A percentile compares a stretch with the other conserved stretches of the same genome.
Evolutionary conservation across 148 eudicot genomes (phyloP).

Genomic region (Linanthus parryae): DNA sequence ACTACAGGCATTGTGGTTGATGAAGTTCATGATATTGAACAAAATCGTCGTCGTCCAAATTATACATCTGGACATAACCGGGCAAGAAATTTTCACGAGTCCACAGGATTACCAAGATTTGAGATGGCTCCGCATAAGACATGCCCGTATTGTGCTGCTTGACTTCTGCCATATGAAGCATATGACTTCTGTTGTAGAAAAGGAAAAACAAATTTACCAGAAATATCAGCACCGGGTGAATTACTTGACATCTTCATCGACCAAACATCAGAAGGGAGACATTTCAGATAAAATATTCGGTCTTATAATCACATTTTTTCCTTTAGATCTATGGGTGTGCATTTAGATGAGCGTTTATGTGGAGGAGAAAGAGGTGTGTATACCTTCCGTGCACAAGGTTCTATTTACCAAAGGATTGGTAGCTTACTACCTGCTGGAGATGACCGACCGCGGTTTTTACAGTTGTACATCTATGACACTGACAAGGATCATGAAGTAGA

Average conservation of each 20-base stretch:
- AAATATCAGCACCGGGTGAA: background rate
- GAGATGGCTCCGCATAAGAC: too few species aligned
- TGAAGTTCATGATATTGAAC: too few species aligned
- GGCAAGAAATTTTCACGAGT: too few species aligned
- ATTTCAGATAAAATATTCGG: background rate
- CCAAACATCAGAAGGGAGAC: background rate
- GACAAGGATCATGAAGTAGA: background rate
- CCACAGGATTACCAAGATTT: too few species aligned
- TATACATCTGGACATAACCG: too few species aligned
- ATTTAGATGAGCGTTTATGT: background rate
- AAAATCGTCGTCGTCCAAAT: too few species aligned
- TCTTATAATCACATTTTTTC: background rate
- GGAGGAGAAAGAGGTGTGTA: background rate
- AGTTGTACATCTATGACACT: conserved; percentile 1
- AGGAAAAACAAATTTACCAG: background rate
- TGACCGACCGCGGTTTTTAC: background rate
- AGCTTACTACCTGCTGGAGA: background rate
- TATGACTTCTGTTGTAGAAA: background rate
- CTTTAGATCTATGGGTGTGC: background rate
- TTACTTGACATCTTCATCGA: background rate
- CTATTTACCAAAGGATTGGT: background rate
- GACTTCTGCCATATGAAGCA: background rate
- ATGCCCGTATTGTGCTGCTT: background rate
- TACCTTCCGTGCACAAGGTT: background rate
- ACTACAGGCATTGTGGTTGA: too few species aligned